These are phyloP conservation scores for Paecilomyces fulvus DNA, from an alignment of 2,329 filamentous ascomycete genomes.

Conservation along the genomic window DNA sequence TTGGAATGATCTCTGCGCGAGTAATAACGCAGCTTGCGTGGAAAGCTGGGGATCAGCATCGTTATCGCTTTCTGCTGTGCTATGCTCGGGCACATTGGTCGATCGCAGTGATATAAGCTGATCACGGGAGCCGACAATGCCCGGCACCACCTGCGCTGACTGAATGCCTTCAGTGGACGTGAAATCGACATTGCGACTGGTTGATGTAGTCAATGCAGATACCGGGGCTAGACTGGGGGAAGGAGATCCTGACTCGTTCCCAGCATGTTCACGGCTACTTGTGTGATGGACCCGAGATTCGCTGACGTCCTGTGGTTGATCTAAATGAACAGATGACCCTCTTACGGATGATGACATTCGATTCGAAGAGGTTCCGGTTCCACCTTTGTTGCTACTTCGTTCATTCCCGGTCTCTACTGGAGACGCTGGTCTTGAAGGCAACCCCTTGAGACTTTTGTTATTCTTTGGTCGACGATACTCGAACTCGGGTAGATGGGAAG, in stretches of 20 bases:
- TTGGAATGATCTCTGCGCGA: conserved; percentile 32
- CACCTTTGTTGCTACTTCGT: neutral
- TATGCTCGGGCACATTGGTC: conserved; percentile 22
- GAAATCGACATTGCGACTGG: neutral
- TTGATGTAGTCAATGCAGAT: conserved; percentile 1
- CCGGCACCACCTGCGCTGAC: conserved; percentile 29
- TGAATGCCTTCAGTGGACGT: conserved; percentile 21
- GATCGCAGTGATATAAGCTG: conserved; percentile 31
- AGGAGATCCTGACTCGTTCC: neutral
- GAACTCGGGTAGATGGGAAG: conserved; percentile 31
- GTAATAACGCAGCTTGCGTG: conserved; percentile 31
- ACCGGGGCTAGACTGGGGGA: conserved; percentile 4
- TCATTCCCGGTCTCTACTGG: neutral
- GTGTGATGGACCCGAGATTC: neutral
- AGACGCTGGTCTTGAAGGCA: conserved; percentile 5
- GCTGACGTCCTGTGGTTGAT: neutral
- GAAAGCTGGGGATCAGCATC: conserved; percentile 27
- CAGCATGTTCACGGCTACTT: neutral
- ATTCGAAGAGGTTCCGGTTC: neutral
- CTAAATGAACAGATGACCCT: neutral
- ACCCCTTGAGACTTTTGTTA: conserved; percentile 3
- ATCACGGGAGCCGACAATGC: conserved; percentile 19
- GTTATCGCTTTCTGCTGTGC: conserved; percentile 11
- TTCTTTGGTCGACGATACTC: conserved; percentile 24
- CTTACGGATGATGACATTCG: conserved; percentile 7